Evolutionary conservation across 495 filamentous ascomycete genomes (phyloP).

Genomic region (Penicillium canariense): DNA sequence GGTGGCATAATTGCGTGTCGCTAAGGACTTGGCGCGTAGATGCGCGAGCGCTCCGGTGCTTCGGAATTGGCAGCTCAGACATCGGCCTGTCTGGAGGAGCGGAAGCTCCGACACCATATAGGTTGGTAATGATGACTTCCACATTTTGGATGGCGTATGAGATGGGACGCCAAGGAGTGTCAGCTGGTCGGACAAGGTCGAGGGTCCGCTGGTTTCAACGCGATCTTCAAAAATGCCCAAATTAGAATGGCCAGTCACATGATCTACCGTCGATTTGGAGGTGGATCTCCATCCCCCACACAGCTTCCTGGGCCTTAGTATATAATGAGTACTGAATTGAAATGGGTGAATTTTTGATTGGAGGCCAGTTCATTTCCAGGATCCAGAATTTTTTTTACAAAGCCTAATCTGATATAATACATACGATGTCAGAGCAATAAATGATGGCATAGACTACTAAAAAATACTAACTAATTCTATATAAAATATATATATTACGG

Average conservation of each 20-base stretch:
- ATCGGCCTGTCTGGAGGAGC: conserved; percentile 32
- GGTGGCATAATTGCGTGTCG: conserved; percentile 35
- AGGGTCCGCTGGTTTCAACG: neutral
- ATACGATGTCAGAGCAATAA: too few species aligned
- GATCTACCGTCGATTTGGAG: neutral
- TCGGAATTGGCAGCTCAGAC: conserved; percentile 43
- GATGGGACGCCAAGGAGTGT: conserved; percentile 4
- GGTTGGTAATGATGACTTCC: conserved; percentile 27
- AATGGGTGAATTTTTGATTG: too few species aligned
- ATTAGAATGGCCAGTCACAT: conserved; percentile 4
- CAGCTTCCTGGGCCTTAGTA: neutral
- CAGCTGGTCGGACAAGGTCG: neutral
- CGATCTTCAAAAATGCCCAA: conserved; percentile 7
- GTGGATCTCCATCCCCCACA: neutral
- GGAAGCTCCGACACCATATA: conserved; percentile 21
- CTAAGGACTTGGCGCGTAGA: conserved; percentile 21
- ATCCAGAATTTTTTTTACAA: too few species aligned
- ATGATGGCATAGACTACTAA: too few species aligned
- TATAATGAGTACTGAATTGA: too few species aligned
- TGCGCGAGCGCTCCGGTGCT: conserved; percentile 20
- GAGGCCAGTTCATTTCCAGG: too few species aligned
- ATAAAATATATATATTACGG: too few species aligned
- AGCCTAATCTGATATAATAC: too few species aligned
- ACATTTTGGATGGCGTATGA: conserved; percentile 28
- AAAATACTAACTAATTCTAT: too few species aligned